Percentiles rank a stretch among this genome's conserved stretches.
These are phyloP conservation scores for Aureobasidium sp. DNA, from an alignment of 2,329 filamentous ascomycete genomes.

Conservation along the genomic window DNA sequence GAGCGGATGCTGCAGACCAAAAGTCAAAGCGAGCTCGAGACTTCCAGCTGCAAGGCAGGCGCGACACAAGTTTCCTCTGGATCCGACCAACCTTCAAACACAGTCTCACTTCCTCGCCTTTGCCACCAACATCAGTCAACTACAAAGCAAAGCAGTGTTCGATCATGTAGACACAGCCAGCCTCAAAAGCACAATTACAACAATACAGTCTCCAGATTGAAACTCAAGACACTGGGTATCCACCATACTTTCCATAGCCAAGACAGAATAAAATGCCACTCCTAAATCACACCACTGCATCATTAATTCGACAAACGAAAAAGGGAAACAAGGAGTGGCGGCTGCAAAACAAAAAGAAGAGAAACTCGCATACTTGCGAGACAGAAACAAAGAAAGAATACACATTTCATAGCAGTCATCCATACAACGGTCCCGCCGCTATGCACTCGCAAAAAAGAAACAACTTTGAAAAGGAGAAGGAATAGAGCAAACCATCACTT, in stretches of 20 bases:
- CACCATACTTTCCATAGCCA: neutral
- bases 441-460: neutral
- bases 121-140: no score
- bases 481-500: neutral
- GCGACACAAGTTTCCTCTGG: no score
- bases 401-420: neutral
- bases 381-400: neutral
- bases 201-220: neutral
- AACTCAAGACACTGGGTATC: neutral
- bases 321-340: neutral
- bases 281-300: neutral
- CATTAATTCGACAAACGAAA: neutral
- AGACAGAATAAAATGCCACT: neutral
- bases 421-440: neutral
- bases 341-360: neutral
- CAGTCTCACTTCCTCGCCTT: no score
- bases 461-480: neutral
- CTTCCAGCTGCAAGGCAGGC: no score
- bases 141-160: neutral
- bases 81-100: no score
- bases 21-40: no score
- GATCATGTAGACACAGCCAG: neutral
- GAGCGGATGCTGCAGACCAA: no score
- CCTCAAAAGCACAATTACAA: neutral
- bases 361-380: neutral